Evolutionary conservation across 2,329 filamentous ascomycete species (phyloP).

Genomic region (Sporothrix brasiliensis): DNA sequence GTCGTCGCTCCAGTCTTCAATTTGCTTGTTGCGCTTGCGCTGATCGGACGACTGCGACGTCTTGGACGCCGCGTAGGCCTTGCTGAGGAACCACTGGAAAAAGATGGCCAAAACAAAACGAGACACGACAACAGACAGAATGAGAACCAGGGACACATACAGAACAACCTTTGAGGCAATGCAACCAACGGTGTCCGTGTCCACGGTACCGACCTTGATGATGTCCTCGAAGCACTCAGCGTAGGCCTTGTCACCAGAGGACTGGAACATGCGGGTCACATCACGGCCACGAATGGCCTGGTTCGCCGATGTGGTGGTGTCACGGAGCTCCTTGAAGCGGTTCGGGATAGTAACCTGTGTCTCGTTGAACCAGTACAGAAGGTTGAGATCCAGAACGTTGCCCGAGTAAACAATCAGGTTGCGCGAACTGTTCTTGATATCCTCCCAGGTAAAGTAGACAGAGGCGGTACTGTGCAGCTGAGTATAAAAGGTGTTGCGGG

Average conservation of each 20-base stretch:
- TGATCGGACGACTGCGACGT: constrained; percentile 80
- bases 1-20: constrained; percentile 97
- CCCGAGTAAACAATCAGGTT: constrained; percentile 95
- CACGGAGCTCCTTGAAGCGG: constrained; percentile 77
- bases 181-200: constrained; percentile 94
- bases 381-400: constrained; percentile 84
- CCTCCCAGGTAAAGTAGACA: constrained; percentile 95
- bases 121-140: constrained; percentile 80
- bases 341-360: constrained; percentile 74
- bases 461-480: constrained; percentile 71
- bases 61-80: constrained; percentile 79
- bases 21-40: constrained; percentile 86
- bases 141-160: constrained; percentile 89
- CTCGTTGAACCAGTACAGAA: constrained; percentile 87
- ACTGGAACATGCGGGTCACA: constrained; percentile 85
- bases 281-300: constrained; percentile 76
- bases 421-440: constrained; percentile 83
- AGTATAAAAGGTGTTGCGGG: constrained; percentile 75
- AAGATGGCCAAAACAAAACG: constrained; percentile 87
- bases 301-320: constrained; percentile 63
- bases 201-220: constrained; percentile 92
- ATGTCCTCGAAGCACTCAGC: constrained; percentile 90
- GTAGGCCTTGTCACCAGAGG: constrained; percentile 73
- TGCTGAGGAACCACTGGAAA: constrained; percentile 96
- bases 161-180: constrained; percentile 97